phyloP scores from a whole-genome alignment of 2,329 filamentous ascomycete genomes.

The Pseudogymnoascus sp. region DNA sequence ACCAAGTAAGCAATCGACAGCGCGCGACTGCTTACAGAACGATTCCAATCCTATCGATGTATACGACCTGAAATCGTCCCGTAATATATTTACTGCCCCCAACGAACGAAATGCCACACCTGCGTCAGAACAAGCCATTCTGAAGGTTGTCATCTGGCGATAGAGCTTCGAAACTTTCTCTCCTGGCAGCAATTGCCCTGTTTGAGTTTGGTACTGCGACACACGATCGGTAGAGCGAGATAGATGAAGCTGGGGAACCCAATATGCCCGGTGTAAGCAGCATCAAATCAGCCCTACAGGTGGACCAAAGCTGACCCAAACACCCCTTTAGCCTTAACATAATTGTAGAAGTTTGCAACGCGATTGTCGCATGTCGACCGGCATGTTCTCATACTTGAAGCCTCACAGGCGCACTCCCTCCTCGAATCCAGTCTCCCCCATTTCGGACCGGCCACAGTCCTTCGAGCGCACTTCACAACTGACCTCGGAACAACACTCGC shows the following conservation, averaged over 20 bases:
- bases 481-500: constrained; percentile 20
- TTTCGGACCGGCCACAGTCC: constrained; percentile 20
- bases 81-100: not conserved
- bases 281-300: not conserved
- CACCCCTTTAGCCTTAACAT: not conserved
- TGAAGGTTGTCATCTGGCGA: not conserved
- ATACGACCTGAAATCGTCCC: not conserved
- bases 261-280: not conserved
- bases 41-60: not conserved
- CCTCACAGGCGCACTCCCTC: constrained; percentile 29
- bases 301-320: not conserved
- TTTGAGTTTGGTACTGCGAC: not conserved
- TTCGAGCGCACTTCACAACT: constrained; percentile 22
- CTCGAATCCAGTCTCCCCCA: constrained; percentile 26
- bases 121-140: not conserved
- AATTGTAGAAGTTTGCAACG: not conserved
- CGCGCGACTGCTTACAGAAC: not conserved
- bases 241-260: not conserved
- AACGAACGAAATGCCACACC: not conserved
- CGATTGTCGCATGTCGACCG: constrained; percentile 8
- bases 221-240: not conserved
- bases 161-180: not conserved
- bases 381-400: constrained; percentile 31
- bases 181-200: not conserved
- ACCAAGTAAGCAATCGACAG: not conserved